phyloP scores from a whole-genome alignment of 75 land plant genomes.

The Adiantum capillusveneris region DNA sequence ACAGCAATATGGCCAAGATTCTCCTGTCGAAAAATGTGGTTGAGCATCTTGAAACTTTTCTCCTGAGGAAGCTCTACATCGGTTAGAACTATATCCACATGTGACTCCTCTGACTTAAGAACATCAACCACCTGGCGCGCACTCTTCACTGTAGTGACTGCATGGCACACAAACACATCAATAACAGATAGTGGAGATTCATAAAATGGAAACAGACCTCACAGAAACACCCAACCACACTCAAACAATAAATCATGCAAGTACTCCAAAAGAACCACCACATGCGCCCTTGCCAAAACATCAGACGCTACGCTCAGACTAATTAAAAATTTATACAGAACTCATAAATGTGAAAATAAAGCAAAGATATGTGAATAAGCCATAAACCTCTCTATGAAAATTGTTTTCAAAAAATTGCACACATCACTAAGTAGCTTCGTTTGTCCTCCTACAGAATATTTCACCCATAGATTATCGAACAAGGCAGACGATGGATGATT shows the following conservation, averaged over 20 bases:
- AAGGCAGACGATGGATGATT: too few species aligned
- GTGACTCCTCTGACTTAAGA: conserved; percentile 45
- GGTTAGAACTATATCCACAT: conserved; percentile 67
- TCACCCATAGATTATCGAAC: too few species aligned
- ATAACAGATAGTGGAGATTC: neutral
- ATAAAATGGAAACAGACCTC: neutral
- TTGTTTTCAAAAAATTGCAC: too few species aligned
- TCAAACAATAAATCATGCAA: too few species aligned
- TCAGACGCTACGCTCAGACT: too few species aligned
- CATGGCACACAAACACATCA: neutral
- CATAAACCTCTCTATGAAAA: too few species aligned
- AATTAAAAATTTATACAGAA: too few species aligned
- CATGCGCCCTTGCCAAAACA: neutral
- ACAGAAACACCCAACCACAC: neutral
- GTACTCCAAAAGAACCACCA: too few species aligned
- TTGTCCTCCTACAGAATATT: too few species aligned
- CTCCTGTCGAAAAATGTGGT: conserved; percentile 45
- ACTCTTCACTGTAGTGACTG: conserved; percentile 66
- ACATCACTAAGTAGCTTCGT: too few species aligned
- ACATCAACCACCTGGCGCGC: conserved; percentile 76
- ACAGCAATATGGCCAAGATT: conserved; percentile 57
- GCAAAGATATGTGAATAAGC: too few species aligned
- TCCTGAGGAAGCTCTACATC: conserved; percentile 75
- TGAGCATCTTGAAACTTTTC: conserved; percentile 76
- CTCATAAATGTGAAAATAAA: too few species aligned